Conservation (phyloP, 2,329 filamentous ascomycete genomes). For the Aspergillus fischeri region DNA sequence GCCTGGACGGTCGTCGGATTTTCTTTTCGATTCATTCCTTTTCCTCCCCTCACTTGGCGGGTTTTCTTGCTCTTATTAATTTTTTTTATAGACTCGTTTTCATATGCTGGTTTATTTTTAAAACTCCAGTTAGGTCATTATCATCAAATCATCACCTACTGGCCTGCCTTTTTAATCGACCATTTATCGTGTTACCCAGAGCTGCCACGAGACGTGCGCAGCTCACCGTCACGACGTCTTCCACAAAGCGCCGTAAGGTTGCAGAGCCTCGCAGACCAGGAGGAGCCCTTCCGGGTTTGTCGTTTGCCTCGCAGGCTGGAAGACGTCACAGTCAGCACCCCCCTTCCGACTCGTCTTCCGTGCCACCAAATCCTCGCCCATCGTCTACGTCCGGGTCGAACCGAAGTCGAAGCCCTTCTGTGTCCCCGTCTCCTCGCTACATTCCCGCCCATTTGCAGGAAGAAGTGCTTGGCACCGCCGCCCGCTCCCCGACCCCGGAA, state of each 20-base stretch:
- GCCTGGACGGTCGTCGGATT: conserved; percentile 5
- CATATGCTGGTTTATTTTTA: background rate
- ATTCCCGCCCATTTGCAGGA: conserved; percentile 55
- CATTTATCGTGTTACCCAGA: conserved; percentile 28
- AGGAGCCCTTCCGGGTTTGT: conserved; percentile 26
- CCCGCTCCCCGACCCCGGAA: conserved; percentile 34
- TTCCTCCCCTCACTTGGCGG: background rate
- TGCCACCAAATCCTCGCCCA: conserved; percentile 18
- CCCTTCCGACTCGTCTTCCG: conserved; percentile 20
- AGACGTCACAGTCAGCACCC: conserved; percentile 30
- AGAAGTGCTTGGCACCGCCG: conserved; percentile 42
- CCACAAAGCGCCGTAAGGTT: conserved; percentile 48
- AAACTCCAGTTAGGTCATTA: background rate
- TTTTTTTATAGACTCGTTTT: conserved; percentile 2
- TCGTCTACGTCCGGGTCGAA: conserved; percentile 21
- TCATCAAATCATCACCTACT: conserved; percentile 8
- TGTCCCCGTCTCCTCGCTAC: conserved; percentile 41
- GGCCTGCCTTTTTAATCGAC: background rate
- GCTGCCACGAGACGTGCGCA: conserved; percentile 43
- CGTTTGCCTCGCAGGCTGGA: conserved; percentile 29
- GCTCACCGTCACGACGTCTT: conserved; percentile 49
- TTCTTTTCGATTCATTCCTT: conserved; percentile 2
- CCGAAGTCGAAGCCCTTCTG: conserved; percentile 25
- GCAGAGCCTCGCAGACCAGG: conserved; percentile 40
- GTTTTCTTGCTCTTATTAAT: conserved; percentile 1